Conservation (phyloP, 2,329 filamentous ascomycete genomes). For the Gaeumannomyces sp. region DNA sequence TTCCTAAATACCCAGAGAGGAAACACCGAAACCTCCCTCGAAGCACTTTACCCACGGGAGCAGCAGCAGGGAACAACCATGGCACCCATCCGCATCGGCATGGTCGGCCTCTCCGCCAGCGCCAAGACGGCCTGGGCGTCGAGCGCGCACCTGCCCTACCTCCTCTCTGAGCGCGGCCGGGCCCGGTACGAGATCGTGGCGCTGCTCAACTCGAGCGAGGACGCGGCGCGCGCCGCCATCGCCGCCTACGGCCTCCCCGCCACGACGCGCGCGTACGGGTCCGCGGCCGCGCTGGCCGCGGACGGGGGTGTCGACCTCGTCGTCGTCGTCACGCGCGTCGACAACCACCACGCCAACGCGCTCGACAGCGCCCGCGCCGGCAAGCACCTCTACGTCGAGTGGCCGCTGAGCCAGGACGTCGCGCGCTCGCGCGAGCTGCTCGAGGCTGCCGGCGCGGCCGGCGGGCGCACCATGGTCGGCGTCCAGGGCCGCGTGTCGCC, state of each 20-base stretch:
- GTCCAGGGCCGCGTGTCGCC: conserved; percentile 45
- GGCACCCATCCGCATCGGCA: conserved; percentile 12
- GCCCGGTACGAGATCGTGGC: conserved; percentile 43
- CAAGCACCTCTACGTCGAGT: conserved; percentile 50
- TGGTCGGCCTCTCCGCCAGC: conserved; percentile 15
- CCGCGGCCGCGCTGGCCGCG: conserved; percentile 38
- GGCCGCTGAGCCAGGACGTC: conserved; percentile 45
- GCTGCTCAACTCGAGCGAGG: conserved; percentile 43
- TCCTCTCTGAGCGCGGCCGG: conserved; percentile 38
- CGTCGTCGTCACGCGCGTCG: conserved; percentile 34
- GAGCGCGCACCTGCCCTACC: conserved; percentile 52
- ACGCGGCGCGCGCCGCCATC: conserved; percentile 36
- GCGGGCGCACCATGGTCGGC: conserved; percentile 38
- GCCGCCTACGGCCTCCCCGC: conserved; percentile 33
- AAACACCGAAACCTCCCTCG: too few relatives aligned
- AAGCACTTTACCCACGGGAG: too few relatives aligned
- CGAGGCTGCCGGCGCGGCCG: conserved; percentile 24
- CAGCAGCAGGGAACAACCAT: not conserved
- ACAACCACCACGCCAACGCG: conserved; percentile 41
- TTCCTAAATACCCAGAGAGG: too few relatives aligned
- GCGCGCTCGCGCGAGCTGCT: conserved; percentile 36
- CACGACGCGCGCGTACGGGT: conserved; percentile 41
- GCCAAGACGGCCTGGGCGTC: conserved; percentile 12
- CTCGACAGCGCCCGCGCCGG: conserved; percentile 43
- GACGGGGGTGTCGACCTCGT: conserved; percentile 49